phyloP scores from a whole-genome alignment of 225 moss, liverwort and hornwort species.

The Ulota crispa region DNA sequence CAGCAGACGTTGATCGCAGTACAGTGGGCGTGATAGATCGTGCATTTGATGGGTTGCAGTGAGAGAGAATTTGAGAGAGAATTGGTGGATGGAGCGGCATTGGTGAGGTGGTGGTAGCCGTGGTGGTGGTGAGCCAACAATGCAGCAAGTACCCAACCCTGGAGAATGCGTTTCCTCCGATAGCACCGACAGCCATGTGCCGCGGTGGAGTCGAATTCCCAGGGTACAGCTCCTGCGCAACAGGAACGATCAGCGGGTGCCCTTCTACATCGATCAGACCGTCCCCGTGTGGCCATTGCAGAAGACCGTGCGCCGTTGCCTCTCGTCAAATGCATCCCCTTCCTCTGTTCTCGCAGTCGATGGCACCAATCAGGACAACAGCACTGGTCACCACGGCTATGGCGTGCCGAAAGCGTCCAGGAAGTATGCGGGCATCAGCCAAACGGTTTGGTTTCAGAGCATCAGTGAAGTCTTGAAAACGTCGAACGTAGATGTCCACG shows the following conservation, averaged over 20 bases:
- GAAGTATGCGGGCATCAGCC: slow-evolving; percentile 21
- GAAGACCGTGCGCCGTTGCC: not conserved
- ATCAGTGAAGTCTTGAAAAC: slow-evolving; percentile 14
- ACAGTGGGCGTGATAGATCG: not conserved
- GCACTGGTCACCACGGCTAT: not conserved
- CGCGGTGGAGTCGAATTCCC: slow-evolving; percentile 41
- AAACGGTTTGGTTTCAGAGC: slow-evolving; percentile 27
- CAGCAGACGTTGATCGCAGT: not conserved
- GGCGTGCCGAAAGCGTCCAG: slow-evolving; percentile 22
- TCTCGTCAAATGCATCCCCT: slow-evolving; percentile 9
- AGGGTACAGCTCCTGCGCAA: slow-evolving; percentile 40
- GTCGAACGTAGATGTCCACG: not conserved
- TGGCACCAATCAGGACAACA: not conserved
- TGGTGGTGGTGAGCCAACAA: slow-evolving; percentile 1
- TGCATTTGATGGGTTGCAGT: not conserved
- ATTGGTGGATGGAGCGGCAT: not conserved
- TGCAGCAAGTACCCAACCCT: slow-evolving; percentile 48
- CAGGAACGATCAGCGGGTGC: slow-evolving; percentile 42
- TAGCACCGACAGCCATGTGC: not conserved
- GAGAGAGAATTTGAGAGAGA: not conserved
- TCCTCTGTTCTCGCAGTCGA: not conserved
- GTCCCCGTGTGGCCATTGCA: slow-evolving; percentile 44
- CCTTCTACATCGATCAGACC: slow-evolving; percentile 45
- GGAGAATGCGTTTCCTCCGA: slow-evolving; percentile 23
- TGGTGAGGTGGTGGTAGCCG: not conserved